phyloP scores from a whole-genome alignment of 2,329 filamentous ascomycete genomes.

The Trichoderma polysporum region DNA sequence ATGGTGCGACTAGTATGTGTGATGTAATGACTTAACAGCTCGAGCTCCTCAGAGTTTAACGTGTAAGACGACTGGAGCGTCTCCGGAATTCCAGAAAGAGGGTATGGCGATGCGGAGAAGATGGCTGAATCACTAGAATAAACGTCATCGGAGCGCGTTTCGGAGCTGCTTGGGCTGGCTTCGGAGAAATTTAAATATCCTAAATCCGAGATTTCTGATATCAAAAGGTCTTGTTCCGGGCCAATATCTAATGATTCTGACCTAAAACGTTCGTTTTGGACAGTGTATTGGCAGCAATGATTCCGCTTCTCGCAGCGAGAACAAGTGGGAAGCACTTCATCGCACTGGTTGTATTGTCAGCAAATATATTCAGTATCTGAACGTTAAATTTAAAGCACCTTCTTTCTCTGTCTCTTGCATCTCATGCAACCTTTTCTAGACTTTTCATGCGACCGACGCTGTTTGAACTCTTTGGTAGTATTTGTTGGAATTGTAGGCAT shows the following conservation, averaged over 20 bases:
- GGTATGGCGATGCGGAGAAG: background rate
- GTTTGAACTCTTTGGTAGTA: conserved; percentile 4
- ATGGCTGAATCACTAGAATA: background rate
- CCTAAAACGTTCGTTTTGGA: background rate
- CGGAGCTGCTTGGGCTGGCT: conserved; percentile 12
- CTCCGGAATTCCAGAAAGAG: background rate
- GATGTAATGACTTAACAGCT: conserved; percentile 11
- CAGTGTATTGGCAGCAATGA: background rate
- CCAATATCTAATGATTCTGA: background rate
- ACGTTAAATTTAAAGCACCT: background rate
- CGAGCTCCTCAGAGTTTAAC: background rate
- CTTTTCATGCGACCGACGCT: conserved; percentile 13
- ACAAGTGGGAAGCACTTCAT: background rate
- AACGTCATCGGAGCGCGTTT: background rate
- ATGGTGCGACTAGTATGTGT: conserved; percentile 6
- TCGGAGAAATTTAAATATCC: background rate
- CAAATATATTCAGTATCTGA: background rate
- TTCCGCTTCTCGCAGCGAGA: conserved; percentile 15
- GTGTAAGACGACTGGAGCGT: background rate
- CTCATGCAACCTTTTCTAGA: conserved; percentile 7
- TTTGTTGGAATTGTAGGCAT: background rate
- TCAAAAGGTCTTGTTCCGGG: background rate
- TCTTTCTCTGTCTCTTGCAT: conserved; percentile 13
- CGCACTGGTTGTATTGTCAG: background rate
- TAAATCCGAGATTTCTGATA: background rate